phyloP scores from a whole-genome alignment of 495 filamentous ascomycete species.

The Podospora bellae-mahoneyi region DNA sequence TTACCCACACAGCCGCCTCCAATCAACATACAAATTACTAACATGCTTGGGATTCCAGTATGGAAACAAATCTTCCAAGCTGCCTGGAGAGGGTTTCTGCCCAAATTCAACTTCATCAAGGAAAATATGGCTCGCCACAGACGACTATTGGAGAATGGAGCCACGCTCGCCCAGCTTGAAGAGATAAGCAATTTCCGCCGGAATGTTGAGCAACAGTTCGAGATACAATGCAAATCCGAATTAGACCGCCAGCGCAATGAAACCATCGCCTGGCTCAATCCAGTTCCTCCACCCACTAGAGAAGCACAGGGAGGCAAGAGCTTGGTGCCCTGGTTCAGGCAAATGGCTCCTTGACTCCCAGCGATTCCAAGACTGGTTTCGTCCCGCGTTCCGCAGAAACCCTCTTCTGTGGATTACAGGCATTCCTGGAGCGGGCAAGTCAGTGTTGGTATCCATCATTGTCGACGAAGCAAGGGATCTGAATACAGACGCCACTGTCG shows the following conservation, averaged over 20 bases:
- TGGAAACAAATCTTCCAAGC: conserved; percentile 35
- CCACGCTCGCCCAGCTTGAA: conserved; percentile 19
- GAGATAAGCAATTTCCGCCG: not conserved
- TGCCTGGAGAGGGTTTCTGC: conserved; percentile 40
- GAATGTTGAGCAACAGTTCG: not conserved
- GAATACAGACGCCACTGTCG: not conserved
- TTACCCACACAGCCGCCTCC: not conserved
- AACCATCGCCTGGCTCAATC: not conserved
- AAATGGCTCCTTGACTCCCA: not conserved
- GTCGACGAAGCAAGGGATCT: not conserved
- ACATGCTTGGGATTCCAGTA: not conserved
- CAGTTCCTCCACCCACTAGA: not conserved
- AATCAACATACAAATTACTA: not conserved
- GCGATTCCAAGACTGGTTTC: not conserved
- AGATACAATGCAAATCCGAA: not conserved
- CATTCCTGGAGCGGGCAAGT: conserved; percentile 1
- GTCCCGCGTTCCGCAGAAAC: not conserved
- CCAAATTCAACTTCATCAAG: conserved; percentile 32
- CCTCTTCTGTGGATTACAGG: conserved; percentile 1
- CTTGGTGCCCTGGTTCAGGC: not conserved
- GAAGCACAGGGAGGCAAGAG: not conserved
- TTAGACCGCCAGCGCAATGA: not conserved
- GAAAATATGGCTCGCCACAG: conserved; percentile 33
- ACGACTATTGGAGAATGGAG: conserved; percentile 19
- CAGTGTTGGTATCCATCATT: not conserved